Base-by-base conservation (phyloP, 345 rosid genomes). In the Ailanthus altissimus region DNA sequence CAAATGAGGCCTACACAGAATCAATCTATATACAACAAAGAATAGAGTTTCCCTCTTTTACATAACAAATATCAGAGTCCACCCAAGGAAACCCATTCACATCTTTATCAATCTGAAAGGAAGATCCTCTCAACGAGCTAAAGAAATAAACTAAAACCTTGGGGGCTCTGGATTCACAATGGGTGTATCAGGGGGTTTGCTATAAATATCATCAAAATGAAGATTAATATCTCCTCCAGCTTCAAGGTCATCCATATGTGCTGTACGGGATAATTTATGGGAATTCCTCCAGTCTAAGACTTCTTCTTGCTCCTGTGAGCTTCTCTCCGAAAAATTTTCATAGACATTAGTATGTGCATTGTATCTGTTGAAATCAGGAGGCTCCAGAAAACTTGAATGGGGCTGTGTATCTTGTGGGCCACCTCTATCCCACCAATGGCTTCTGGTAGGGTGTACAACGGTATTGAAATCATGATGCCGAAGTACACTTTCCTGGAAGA, bases 401-500 rank as follows among this genome's bases (percentile, higher is more conserved):
- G 86, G 87, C 23, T 85, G 86, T 64, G 82, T 78, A 71, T 69
- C 58, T 13, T 59, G 76, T 0, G 80, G 80, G 67, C 76, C 77
- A 25, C 80, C 78, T 82, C 99, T 92, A 70, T 81, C 94, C 99
- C 99, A 96, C 99, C 98, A 96, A 70, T 80, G 89, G 75, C 76
- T 86, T 83, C 86, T 81, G 36, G 80, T 64, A 58, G 88, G 78
- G 59, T 73, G 81, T 15, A 75, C 78, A 38, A 43, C 56, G 77
- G 80, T 84, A 75, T 66, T 81, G 64, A 84, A 77, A 50, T 90
- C 91, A 2, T 84, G 90, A 60, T 88, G 90, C 50, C 81, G 88
- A 81, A 92, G 83, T 62, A 90, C 80, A 77, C 98, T 93, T 73
- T 86, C 98, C 77, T 71, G 78, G 83, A 93, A 88, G 79, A 87